These are phyloP conservation scores for Udeniomyces megalosporus DNA, from an alignment of 768 basidiomycete genomes.

Conservation along the genomic window DNA sequence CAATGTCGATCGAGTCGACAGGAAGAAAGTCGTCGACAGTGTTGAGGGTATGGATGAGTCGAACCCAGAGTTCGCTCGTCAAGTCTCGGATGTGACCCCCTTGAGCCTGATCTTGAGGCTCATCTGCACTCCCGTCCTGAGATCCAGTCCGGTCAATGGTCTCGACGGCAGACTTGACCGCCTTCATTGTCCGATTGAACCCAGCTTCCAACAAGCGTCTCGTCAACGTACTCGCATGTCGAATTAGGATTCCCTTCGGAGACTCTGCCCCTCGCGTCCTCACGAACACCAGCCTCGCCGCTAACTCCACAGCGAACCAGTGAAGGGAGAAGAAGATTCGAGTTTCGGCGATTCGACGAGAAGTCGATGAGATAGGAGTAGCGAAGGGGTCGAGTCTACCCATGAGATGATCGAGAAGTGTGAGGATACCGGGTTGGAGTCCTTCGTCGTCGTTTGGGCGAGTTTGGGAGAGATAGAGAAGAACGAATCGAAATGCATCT, in stretches of 20 bases:
- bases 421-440: slow-evolving; percentile 30
- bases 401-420: slow-evolving; percentile 31
- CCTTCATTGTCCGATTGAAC: slow-evolving; percentile 35
- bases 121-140: slow-evolving; percentile 29
- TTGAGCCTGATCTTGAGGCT: too few relatives aligned
- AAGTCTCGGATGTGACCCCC: slow-evolving; percentile 35
- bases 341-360: slow-evolving; percentile 31
- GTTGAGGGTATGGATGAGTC: slow-evolving; percentile 28
- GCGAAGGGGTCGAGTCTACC: slow-evolving; percentile 20
- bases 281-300: slow-evolving; percentile 11
- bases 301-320: slow-evolving; percentile 54
- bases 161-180: slow-evolving; percentile 26
- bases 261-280: too few relatives aligned
- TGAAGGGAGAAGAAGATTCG: slow-evolving; percentile 32
- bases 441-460: slow-evolving; percentile 25
- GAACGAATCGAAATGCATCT: slow-evolving; percentile 31
- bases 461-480: slow-evolving; percentile 38
- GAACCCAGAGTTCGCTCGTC: slow-evolving; percentile 57
- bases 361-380: slow-evolving; percentile 17
- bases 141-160: neutral
- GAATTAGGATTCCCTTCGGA: too few relatives aligned
- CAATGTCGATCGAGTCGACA: neutral
- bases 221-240: slow-evolving; percentile 29
- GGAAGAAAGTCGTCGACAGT: neutral
- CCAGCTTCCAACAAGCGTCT: slow-evolving; percentile 41